phyloP scores from a whole-genome alignment of 2,329 filamentous ascomycete species.

The Penicillium fuscoglaucum region DNA sequence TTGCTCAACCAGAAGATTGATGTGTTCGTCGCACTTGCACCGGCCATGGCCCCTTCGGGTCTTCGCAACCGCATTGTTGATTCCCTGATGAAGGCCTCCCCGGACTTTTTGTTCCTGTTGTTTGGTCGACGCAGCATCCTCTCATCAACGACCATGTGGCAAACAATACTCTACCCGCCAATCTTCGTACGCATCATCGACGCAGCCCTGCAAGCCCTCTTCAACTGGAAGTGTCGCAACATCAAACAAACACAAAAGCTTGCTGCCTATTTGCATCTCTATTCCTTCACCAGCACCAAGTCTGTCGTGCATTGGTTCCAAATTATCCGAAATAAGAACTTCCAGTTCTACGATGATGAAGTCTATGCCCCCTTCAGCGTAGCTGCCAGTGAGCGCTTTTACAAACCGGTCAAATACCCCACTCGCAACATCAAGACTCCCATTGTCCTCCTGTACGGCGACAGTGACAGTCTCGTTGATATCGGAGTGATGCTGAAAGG shows the following conservation, averaged over 20 bases:
- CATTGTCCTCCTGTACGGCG: conserved; percentile 89
- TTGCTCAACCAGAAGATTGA: conserved; percentile 89
- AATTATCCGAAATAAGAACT: conserved; percentile 92
- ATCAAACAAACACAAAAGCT: conserved; percentile 87
- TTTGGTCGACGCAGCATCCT: conserved; percentile 91
- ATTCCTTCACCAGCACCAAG: conserved; percentile 95
- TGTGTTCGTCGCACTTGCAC: conserved; percentile 92
- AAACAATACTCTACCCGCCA: conserved; percentile 89
- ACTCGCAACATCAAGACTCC: conserved; percentile 97
- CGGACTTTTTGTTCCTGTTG: conserved; percentile 85
- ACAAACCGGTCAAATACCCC: conserved; percentile 93
- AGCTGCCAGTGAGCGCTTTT: conserved; percentile 74
- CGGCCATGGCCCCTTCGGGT: conserved; percentile 93
- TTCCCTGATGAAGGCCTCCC: conserved; percentile 88
- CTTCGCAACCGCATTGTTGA: conserved; percentile 88
- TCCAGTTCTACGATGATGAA: conserved; percentile 99
- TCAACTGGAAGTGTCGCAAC: conserved; percentile 84
- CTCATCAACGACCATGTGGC: conserved; percentile 94
- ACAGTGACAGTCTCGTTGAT: conserved; percentile 89
- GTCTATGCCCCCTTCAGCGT: conserved; percentile 74
- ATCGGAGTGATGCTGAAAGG: conserved; percentile 90
- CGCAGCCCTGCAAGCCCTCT: conserved; percentile 75
- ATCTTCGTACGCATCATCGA: conserved; percentile 90
- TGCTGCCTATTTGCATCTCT: conserved; percentile 91
- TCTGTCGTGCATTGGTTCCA: conserved; percentile 99